These are phyloP conservation scores for Tothia fuscella DNA, from an alignment of 2,329 filamentous ascomycete genomes.

Conservation along the genomic window DNA sequence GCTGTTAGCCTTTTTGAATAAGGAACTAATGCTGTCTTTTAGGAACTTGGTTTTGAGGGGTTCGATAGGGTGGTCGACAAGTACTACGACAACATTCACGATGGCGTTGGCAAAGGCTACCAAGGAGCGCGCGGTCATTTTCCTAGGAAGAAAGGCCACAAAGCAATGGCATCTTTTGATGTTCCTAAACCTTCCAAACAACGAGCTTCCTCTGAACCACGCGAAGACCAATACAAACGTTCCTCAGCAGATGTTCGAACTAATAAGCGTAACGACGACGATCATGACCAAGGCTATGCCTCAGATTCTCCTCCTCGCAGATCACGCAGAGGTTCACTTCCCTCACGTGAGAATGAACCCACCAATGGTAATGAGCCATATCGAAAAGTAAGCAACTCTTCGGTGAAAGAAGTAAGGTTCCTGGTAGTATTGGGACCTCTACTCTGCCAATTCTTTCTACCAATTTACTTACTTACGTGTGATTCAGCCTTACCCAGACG, in stretches of 20 bases:
- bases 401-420: too few relatives aligned
- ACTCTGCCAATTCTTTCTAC: too few relatives aligned
- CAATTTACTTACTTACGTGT: background rate
- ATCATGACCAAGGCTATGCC: slow-evolving; percentile 1
- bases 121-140: too few relatives aligned
- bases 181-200: too few relatives aligned
- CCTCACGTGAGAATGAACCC: too few relatives aligned
- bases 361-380: too few relatives aligned
- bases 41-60: slow-evolving; percentile 9
- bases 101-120: too few relatives aligned
- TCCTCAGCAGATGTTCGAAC: too few relatives aligned
- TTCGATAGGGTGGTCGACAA: slow-evolving; percentile 7
- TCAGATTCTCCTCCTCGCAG: background rate
- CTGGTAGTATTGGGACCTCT: too few relatives aligned
- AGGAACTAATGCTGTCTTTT: background rate
- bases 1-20: too few relatives aligned
- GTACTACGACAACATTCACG: slow-evolving; percentile 7
- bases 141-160: too few relatives aligned
- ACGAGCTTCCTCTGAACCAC: slow-evolving; percentile 1
- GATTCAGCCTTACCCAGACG: slow-evolving; percentile 2
- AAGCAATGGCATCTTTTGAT: too few relatives aligned
- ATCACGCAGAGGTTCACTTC: slow-evolving; percentile 1
- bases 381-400: slow-evolving; percentile 9
- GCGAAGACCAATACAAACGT: background rate
- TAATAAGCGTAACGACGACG: background rate